Base-by-base conservation (phyloP, 148 eudicot genomes). In the Chenopodium quinoa region DNA sequence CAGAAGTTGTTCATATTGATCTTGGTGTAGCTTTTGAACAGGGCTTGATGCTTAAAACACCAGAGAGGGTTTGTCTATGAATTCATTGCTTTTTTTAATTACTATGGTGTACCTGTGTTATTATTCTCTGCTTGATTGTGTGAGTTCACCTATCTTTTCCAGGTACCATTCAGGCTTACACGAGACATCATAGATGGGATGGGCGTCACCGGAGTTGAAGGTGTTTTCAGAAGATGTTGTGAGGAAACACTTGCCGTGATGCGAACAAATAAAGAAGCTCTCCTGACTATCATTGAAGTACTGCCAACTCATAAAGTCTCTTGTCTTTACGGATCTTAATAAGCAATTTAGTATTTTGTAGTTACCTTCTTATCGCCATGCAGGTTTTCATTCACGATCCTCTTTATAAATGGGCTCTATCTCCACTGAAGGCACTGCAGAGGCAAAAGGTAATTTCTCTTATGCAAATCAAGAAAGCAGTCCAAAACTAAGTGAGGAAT, bases 331-430 rank as follows among this genome's bases (percentile, higher is more conserved):
- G 71, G 25, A 46, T 10, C 4, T 19, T 67, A 71, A 44, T 37
- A 16, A 71, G 22, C 7, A 25, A 19, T 23, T 32, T 74, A 79
- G 9, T 47, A 20, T 79, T 31, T 68, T 25, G 25, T 77, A 32
- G 17, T 52, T 8, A 56, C 32, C 58, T 23, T 75, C 22, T 32
- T 64, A 47, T 80, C 85, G 37, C 56, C 56, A 7, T 87, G 88
- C 94, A 96, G 99, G 99, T 96, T 88, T 96, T 93, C 81, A 96
- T 96, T 83, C 99, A 96, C 83, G 99, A 96, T 85, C 99, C 99
- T 68, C 86, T 96, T 27, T 96, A 96, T 82, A 96, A 96, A 87
- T 96, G 99, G 99, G 99, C 99, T 75, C 82, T 96, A 81, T 96
- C 99, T 44, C 99, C 99, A 83, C 81, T 96, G 76, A 96, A 96